Evolutionary conservation across 2,329 filamentous ascomycete genomes (phyloP).

Genomic region (Biscogniauxia mediterranea): DNA sequence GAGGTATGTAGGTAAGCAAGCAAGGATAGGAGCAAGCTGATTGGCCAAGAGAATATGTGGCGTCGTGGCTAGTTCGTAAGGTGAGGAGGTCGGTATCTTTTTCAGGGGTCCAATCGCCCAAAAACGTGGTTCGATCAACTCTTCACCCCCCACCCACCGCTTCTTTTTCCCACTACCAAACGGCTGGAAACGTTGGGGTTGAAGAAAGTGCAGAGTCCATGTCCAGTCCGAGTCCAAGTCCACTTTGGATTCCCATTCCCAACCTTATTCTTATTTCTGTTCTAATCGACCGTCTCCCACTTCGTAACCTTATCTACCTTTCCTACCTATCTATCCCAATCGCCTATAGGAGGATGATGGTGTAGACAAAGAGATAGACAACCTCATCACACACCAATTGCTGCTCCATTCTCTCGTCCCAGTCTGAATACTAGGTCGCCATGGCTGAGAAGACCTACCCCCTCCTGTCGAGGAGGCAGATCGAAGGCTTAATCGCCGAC

Average conservation of each 20-base stretch:
- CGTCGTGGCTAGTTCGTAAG: no score
- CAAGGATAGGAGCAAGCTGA: no score
- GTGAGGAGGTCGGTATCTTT: no score
- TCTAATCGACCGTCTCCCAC: no score
- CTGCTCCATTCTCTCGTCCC: not conserved
- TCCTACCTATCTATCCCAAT: not conserved
- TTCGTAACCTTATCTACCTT: not conserved
- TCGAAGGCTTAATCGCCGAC: constrained; percentile 81
- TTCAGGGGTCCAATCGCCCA: constrained; percentile 3
- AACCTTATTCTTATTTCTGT: no score
- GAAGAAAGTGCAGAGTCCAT: not conserved
- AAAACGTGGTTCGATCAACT: not conserved
- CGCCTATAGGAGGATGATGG: not conserved
- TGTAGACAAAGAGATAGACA: not conserved
- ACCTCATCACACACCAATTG: not conserved
- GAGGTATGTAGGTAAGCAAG: no score
- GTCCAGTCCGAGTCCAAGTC: no score
- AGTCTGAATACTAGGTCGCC: not conserved
- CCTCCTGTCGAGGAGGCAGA: constrained; percentile 59
- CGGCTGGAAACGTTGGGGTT: not conserved
- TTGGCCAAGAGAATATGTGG: no score
- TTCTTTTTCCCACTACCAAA: constrained; percentile 1
- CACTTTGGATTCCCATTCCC: not conserved
- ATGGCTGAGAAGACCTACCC: constrained; percentile 39
- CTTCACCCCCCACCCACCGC: constrained; percentile 6